A percentile compares a stretch with the other conserved stretches of the same genome.
Conservation (phyloP, 257 asterid genomes). For the Coffea eugenioides region DNA sequence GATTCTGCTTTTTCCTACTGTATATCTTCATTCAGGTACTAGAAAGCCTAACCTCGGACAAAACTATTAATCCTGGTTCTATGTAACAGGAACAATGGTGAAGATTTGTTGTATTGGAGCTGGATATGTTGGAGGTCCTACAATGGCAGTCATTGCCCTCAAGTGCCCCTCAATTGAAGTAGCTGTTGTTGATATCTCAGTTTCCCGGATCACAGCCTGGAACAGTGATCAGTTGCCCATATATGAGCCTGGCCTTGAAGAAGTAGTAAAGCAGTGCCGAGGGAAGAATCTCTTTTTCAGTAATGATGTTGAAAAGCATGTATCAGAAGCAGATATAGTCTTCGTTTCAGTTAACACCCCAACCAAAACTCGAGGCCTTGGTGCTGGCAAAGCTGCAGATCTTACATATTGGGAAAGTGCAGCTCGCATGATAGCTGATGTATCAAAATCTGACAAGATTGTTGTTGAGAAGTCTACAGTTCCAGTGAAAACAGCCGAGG, state of each 20-base stretch:
- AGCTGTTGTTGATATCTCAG: slow-evolving; percentile 35
- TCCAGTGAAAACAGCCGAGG: slow-evolving; percentile 42
- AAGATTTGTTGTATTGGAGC: slow-evolving; percentile 43
- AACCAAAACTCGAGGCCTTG: slow-evolving; percentile 33
- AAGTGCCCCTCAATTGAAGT: slow-evolving; percentile 39
- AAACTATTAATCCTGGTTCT: neutral
- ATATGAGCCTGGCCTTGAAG: slow-evolving; percentile 41
- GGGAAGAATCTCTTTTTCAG: slow-evolving; percentile 40
- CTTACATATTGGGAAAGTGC: slow-evolving; percentile 44
- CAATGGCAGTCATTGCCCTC: slow-evolving; percentile 40
- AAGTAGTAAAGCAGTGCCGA: slow-evolving; percentile 34
- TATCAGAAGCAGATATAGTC: slow-evolving; percentile 33
- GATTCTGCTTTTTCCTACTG: neutral
- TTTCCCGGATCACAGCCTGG: slow-evolving; percentile 34
- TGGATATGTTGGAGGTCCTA: slow-evolving; percentile 44
- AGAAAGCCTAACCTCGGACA: neutral
- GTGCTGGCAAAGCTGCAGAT: slow-evolving; percentile 46
- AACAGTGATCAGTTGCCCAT: slow-evolving; percentile 35
- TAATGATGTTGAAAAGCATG: slow-evolving; percentile 34
- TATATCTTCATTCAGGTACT: neutral
- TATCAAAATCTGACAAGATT: slow-evolving; percentile 31
- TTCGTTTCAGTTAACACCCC: slow-evolving; percentile 42
- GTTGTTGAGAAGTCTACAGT: slow-evolving; percentile 40
- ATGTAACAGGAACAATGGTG: slow-evolving; percentile 28
- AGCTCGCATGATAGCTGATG: slow-evolving; percentile 40